Percentiles rank a stretch among this genome's conserved stretches.
These are phyloP conservation scores for Suillus subluteus DNA, from an alignment of 768 basidiomycete genomes.

Conservation along the genomic window DNA sequence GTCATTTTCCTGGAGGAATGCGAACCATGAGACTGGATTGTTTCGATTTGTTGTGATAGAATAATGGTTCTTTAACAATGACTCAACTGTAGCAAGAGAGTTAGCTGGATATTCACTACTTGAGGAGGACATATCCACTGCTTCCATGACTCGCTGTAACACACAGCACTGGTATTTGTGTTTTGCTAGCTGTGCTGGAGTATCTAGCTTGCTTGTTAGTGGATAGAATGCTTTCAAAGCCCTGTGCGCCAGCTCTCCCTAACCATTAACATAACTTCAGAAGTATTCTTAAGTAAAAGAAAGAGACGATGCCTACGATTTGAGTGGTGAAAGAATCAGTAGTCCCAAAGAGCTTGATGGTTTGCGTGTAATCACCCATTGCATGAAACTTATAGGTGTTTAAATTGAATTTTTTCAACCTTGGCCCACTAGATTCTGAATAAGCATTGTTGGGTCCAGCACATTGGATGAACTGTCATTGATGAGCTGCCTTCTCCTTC, in stretches of 20 bases:
- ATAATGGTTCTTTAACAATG: not conserved
- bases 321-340: slow-evolving; percentile 42
- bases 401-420: slow-evolving; percentile 16
- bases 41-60: no score
- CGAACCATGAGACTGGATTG: no score
- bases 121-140: no score
- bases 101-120: no score
- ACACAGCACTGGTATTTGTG: no score
- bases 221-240: not conserved
- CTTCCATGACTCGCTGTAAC: no score
- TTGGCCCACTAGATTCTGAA: not conserved
- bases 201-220: no score
- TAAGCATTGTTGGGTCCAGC: not conserved
- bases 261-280: not conserved
- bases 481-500: slow-evolving; percentile 28
- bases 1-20: no score
- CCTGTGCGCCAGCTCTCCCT: not conserved
- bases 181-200: no score
- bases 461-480: slow-evolving; percentile 11
- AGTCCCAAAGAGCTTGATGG: slow-evolving; percentile 29
- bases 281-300: no score
- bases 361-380: slow-evolving; percentile 17
- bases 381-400: slow-evolving; percentile 21
- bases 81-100: no score
- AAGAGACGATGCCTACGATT: no score